These are phyloP conservation scores for Xanthoparmelia taractica DNA, from an alignment of 495 filamentous ascomycete species.

Conservation along the genomic window DNA sequence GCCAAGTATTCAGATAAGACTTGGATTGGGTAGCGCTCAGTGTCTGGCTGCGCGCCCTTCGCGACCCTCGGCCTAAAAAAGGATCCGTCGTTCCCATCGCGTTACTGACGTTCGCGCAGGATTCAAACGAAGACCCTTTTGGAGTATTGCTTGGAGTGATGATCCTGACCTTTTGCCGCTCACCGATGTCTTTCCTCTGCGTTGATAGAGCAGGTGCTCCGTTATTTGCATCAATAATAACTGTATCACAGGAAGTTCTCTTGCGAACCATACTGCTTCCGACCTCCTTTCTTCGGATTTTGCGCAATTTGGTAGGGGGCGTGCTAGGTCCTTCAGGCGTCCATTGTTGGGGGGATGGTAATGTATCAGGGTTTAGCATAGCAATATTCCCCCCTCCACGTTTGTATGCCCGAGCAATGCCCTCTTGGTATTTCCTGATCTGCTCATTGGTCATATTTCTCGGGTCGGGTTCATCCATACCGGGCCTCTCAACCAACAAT, in stretches of 20 bases:
- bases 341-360: slow-evolving; percentile 32
- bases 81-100: background rate
- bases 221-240: slow-evolving; percentile 6
- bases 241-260: slow-evolving; percentile 7
- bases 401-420: slow-evolving; percentile 33
- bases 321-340: slow-evolving; percentile 28
- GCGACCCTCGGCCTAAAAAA: slow-evolving; percentile 17
- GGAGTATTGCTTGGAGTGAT: slow-evolving; percentile 18
- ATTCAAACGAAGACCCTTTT: slow-evolving; percentile 13
- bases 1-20: background rate
- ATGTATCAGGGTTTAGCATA: slow-evolving; percentile 31
- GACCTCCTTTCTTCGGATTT: slow-evolving; percentile 16
- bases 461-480: slow-evolving; percentile 40
- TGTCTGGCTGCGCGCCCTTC: slow-evolving; percentile 2
- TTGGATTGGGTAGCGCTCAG: slow-evolving; percentile 17
- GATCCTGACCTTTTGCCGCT: slow-evolving; percentile 18
- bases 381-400: slow-evolving; percentile 23
- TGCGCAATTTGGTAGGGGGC: slow-evolving; percentile 14
- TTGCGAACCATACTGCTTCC: slow-evolving; percentile 4
- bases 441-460: slow-evolving; percentile 36
- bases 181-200: slow-evolving; percentile 3
- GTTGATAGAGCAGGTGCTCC: slow-evolving; percentile 1
- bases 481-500: slow-evolving; percentile 44
- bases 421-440: slow-evolving; percentile 38
- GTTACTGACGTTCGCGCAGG: background rate